phyloP scores from a whole-genome alignment of 2,329 filamentous ascomycete species.

The Aspergillus fructus region DNA sequence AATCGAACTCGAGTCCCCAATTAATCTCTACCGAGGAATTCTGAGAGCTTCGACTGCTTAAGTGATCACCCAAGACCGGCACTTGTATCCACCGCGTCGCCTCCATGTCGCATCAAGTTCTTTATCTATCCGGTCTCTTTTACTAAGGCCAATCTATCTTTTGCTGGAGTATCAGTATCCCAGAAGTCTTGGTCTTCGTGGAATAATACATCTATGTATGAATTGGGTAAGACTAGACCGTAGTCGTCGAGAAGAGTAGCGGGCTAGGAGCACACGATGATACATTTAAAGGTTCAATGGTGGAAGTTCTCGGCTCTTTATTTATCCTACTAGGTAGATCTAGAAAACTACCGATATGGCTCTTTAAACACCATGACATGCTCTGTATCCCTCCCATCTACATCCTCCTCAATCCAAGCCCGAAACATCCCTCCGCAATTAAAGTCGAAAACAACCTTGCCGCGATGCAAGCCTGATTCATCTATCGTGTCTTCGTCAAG shows the following conservation, averaged over 20 bases:
- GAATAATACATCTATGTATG: too few species aligned
- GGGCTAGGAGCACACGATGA: too few species aligned
- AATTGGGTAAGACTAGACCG: too few species aligned
- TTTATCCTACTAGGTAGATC: not conserved
- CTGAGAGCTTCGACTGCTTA: not conserved
- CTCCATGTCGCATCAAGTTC: too few species aligned
- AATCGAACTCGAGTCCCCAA: too few species aligned
- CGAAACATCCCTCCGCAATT: conserved; percentile 89
- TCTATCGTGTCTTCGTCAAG: conserved; percentile 62
- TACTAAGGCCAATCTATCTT: too few species aligned
- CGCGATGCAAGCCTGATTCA: conserved; percentile 39
- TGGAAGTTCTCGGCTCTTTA: not conserved
- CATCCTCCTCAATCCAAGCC: conserved; percentile 59
- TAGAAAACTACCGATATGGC: conserved; percentile 27
- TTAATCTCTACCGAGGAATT: too few species aligned
- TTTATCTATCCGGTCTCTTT: too few species aligned
- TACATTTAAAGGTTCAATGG: too few species aligned
- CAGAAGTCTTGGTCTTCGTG: too few species aligned
- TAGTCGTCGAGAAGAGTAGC: too few species aligned
- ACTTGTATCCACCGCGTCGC: not conserved
- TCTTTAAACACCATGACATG: conserved; percentile 47
- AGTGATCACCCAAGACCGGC: not conserved
- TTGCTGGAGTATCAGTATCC: too few species aligned
- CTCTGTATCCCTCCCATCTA: conserved; percentile 32
- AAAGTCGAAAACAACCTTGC: conserved; percentile 69